Evolutionary conservation across 805 yeast genomes (phyloP).

Genomic region (Spathaspora arborariae): DNA sequence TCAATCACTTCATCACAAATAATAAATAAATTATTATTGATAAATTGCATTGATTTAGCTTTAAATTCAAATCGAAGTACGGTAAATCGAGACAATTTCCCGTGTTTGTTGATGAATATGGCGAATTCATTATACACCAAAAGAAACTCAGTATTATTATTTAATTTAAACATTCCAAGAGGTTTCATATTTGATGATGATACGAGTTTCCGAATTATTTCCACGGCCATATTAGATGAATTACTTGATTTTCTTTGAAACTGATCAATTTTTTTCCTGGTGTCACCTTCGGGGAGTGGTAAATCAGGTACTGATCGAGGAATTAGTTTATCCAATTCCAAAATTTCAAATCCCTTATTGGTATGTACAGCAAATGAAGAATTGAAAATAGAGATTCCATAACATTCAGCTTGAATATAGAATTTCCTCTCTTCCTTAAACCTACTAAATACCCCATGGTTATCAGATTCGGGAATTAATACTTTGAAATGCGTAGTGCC

Average conservation of each 20-base stretch:
- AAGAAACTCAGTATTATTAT: slow-evolving; percentile 49
- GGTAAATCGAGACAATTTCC: slow-evolving; percentile 45
- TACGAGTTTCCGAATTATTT: slow-evolving; percentile 37
- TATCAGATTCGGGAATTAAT: slow-evolving; percentile 54
- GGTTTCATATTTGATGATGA: slow-evolving; percentile 45
- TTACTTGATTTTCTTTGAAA: slow-evolving; percentile 16
- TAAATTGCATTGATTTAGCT: slow-evolving; percentile 33
- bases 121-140: slow-evolving; percentile 71
- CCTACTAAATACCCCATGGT: slow-evolving; percentile 41
- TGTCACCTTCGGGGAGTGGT: slow-evolving; percentile 17
- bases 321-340: slow-evolving; percentile 54
- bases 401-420: slow-evolving; percentile 52
- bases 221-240: slow-evolving; percentile 20
- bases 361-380: slow-evolving; percentile 67
- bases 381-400: slow-evolving; percentile 59
- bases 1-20: slow-evolving; percentile 68
- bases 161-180: slow-evolving; percentile 60
- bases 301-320: slow-evolving; percentile 58
- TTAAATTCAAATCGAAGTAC: slow-evolving; percentile 41
- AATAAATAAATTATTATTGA: slow-evolving; percentile 33
- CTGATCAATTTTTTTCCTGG: slow-evolving; percentile 24
- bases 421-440: slow-evolving; percentile 42
- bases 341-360: slow-evolving; percentile 61
- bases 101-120: slow-evolving; percentile 57
- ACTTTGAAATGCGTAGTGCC: slow-evolving; percentile 51